Conservation (phyloP, 2,329 filamentous ascomycete species). For the Paramyrothecium roridum region DNA sequence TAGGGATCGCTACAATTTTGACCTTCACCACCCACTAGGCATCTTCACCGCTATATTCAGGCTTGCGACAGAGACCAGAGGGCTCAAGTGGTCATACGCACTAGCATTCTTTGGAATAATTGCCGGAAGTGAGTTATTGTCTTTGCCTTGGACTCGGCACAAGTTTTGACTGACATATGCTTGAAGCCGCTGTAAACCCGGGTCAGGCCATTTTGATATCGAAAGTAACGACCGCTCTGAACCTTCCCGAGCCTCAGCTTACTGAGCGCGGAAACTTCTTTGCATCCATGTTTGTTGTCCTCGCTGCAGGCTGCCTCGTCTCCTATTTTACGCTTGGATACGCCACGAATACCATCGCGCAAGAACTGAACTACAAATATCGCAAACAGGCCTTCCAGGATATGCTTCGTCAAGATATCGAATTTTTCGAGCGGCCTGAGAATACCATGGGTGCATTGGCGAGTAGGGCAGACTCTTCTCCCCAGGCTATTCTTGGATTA, state of each 20-base stretch:
- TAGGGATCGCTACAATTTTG: too few species aligned
- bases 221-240: too few species aligned
- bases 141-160: too few species aligned
- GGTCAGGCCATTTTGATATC: slow-evolving; percentile 37
- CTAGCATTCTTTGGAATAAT: slow-evolving; percentile 17
- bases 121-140: slow-evolving; percentile 19
- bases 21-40: too few species aligned
- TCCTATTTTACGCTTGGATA: slow-evolving; percentile 37
- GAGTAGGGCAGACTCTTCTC: slow-evolving; percentile 31
- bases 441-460: slow-evolving; percentile 36
- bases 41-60: too few species aligned
- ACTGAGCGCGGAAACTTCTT: slow-evolving; percentile 55
- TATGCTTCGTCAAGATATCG: slow-evolving; percentile 52
- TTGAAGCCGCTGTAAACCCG: slow-evolving; percentile 34
- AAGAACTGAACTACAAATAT: too few species aligned
- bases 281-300: slow-evolving; percentile 53
- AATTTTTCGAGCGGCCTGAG: slow-evolving; percentile 36
- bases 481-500: slow-evolving; percentile 47
- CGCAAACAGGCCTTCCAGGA: slow-evolving; percentile 43
- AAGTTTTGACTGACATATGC: too few species aligned
- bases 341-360: slow-evolving; percentile 31
- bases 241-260: too few species aligned
- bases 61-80: too few species aligned
- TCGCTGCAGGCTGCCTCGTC: slow-evolving; percentile 43
- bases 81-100: too few species aligned